Percentiles rank a stretch among this genome's conserved stretches.
Evolutionary conservation across 441 rosid species (phyloP).

Genomic region (Kokia cookei): DNA sequence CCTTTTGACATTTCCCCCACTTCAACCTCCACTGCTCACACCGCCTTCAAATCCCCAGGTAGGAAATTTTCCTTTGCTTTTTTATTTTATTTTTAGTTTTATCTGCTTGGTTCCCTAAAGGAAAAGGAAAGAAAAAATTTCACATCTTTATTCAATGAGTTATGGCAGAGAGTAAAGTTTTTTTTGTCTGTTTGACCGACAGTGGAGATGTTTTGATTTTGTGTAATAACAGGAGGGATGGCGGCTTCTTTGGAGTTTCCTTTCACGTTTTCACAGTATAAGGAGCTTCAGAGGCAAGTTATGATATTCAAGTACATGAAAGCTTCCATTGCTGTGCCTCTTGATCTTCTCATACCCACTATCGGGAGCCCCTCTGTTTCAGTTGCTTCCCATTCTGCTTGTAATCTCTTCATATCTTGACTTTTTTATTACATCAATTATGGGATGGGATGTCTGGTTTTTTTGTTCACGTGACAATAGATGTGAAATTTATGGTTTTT

Average conservation of each 20-base stretch:
- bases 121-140: constrained; percentile 13
- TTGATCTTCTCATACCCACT: constrained; percentile 33
- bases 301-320: constrained; percentile 64
- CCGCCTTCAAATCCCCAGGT: constrained; percentile 30
- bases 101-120: too few species aligned
- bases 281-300: constrained; percentile 62
- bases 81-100: background rate
- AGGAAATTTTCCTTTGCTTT: background rate
- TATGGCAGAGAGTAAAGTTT: background rate
- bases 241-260: constrained; percentile 26
- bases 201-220: background rate
- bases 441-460: background rate
- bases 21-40: background rate
- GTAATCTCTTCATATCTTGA: background rate
- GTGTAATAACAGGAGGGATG: constrained; percentile 5
- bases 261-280: constrained; percentile 50
- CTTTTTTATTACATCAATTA: background rate
- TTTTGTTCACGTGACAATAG: too few species aligned
- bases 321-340: constrained; percentile 53
- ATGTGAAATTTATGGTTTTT: too few species aligned
- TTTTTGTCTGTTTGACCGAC: constrained; percentile 4
- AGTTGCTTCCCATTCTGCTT: constrained; percentile 11
- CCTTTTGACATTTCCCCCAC: constrained; percentile 23
- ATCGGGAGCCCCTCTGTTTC: constrained; percentile 6
- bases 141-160: background rate